phyloP scores from a whole-genome alignment of 208 protist species.

The Novymonas esmeraldas region DNA sequence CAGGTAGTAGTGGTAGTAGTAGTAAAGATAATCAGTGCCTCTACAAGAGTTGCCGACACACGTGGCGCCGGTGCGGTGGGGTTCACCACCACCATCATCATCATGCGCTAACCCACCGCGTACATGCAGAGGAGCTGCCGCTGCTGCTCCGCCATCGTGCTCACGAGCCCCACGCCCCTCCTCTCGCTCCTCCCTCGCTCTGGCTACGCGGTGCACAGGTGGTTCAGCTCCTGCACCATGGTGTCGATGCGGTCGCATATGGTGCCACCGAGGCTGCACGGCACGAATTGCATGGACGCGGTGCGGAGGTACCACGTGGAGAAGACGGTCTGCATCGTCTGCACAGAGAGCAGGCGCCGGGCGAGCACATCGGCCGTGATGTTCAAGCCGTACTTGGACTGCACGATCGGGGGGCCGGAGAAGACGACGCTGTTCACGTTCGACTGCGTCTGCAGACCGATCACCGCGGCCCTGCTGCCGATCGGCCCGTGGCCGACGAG shows the following conservation, averaged over 20 bases:
- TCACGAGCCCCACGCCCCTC: not conserved
- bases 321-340: conserved; percentile 30
- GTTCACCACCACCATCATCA: too few species aligned
- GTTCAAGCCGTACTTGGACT: conserved; percentile 6
- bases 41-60: too few species aligned
- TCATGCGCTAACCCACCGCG: too few species aligned
- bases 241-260: conserved; percentile 42
- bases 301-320: conserved; percentile 44
- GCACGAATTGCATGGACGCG: conserved; percentile 38
- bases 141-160: not conserved
- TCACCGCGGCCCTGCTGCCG: conserved; percentile 26
- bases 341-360: conserved; percentile 33
- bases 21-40: too few species aligned
- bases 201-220: conserved; percentile 10
- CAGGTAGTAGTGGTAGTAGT: too few species aligned
- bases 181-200: not conserved
- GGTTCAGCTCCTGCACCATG: conserved; percentile 31
- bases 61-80: too few species aligned
- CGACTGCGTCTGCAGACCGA: conserved; percentile 19
- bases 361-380: conserved; percentile 12
- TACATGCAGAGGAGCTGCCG: too few species aligned
- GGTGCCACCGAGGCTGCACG: conserved; percentile 31
- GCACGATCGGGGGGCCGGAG: conserved; percentile 28
- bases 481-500: conserved; percentile 35
- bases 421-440: conserved; percentile 36